Evolutionary conservation across 371 early-diverging fungal species (phyloP).

Genomic region (Dinochytrium kinnereticum): DNA sequence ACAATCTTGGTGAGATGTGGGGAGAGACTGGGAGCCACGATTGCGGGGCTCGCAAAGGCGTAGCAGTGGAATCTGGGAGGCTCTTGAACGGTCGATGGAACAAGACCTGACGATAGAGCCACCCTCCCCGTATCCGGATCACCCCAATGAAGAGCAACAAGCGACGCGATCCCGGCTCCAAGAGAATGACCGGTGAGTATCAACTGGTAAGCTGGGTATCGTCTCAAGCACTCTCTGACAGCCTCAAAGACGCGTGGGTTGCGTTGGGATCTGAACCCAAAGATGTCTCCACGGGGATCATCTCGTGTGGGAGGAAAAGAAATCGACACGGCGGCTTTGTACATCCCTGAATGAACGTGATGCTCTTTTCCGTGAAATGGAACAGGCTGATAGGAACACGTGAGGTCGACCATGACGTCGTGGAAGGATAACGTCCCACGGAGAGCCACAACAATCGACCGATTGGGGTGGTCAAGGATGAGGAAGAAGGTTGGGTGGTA

Average conservation of each 20-base stretch:
- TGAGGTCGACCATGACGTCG: conserved; percentile 86
- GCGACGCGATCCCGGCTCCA: conserved; percentile 48
- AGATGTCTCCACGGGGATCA: not conserved
- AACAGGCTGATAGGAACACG: conserved; percentile 78
- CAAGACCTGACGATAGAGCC: conserved; percentile 23
- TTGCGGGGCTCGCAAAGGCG: conserved; percentile 49
- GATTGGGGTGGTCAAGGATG: conserved; percentile 44
- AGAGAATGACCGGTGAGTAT: conserved; percentile 51
- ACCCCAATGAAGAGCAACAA: conserved; percentile 47
- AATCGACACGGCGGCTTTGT: conserved; percentile 34
- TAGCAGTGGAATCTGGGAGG: conserved; percentile 35
- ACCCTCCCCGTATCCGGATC: conserved; percentile 40
- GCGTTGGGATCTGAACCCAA: not conserved
- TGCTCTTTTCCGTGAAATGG: conserved; percentile 39
- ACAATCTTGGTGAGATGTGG: conserved; percentile 15
- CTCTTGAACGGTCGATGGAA: conserved; percentile 6
- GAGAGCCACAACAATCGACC: conserved; percentile 77
- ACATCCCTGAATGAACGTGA: conserved; percentile 52
- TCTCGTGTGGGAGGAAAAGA: conserved; percentile 12
- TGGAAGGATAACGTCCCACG: conserved; percentile 75
- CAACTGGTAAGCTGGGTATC: conserved; percentile 44
- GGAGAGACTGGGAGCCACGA: conserved; percentile 25
- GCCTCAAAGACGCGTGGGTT: conserved; percentile 36
- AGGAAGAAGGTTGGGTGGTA: conserved; percentile 52
- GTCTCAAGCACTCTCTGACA: conserved; percentile 31